These are phyloP conservation scores for Malus sylvestris DNA, from an alignment of 306 rosid genomes.

Conservation along the genomic window DNA sequence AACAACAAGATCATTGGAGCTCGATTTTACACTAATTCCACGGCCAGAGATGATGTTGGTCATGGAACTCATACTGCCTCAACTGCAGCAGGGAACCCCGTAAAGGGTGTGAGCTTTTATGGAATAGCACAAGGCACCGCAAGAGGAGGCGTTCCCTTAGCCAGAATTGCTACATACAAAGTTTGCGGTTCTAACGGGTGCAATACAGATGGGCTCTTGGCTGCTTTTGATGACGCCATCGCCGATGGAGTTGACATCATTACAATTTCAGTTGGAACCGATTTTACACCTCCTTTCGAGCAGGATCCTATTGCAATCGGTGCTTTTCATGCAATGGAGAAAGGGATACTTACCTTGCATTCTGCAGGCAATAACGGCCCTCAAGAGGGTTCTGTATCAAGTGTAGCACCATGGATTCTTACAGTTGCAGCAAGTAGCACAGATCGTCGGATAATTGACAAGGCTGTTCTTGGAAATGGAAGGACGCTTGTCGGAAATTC, in stretches of 20 bases:
- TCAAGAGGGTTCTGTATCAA: neutral
- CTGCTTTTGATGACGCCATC: slow-evolving; percentile 5
- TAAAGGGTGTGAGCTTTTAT: neutral
- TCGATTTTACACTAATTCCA: neutral
- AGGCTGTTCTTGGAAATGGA: neutral
- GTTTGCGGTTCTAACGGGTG: neutral
- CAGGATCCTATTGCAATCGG: neutral
- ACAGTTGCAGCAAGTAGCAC: neutral
- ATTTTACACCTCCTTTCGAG: neutral
- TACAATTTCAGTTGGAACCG: neutral
- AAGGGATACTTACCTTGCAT: too few species aligned
- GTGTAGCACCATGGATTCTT: neutral
- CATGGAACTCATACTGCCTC: neutral
- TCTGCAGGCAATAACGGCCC: neutral
- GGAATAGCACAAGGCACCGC: neutral
- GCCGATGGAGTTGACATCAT: slow-evolving; percentile 2
- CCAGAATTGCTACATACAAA: neutral
- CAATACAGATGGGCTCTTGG: neutral
- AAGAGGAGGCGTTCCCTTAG: neutral
- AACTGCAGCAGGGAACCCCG: neutral
- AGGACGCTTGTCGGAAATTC: neutral
- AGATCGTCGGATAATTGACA: neutral
- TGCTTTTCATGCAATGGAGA: too few species aligned
- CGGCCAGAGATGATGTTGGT: neutral
- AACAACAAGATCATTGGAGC: slow-evolving; percentile 19